Evolutionary conservation across 176 grass and related monocot genomes (phyloP).

Genomic region (Zea luxurians): DNA sequence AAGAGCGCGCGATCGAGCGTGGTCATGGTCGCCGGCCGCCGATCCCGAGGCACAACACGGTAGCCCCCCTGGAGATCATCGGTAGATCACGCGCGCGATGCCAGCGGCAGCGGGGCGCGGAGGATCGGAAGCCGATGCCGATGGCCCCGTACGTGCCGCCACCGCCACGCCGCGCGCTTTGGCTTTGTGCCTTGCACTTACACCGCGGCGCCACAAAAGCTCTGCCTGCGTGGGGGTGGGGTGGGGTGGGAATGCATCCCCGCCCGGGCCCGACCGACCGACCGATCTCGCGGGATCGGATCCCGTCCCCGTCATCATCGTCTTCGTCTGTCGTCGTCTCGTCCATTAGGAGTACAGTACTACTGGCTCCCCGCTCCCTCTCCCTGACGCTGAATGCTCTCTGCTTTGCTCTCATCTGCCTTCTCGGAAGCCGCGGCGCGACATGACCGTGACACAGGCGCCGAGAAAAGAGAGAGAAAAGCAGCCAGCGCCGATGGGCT

Average conservation of each 20-base stretch:
- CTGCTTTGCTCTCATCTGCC: background rate
- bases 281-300: slow-evolving; percentile 11
- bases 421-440: slow-evolving; percentile 17
- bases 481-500: background rate
- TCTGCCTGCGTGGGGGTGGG: background rate
- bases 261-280: background rate
- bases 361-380: too few species aligned
- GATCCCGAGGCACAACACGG: background rate
- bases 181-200: background rate
- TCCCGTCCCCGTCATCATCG: background rate
- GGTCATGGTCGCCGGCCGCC: background rate
- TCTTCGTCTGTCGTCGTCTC: background rate
- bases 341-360: too few species aligned
- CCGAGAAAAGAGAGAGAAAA: background rate
- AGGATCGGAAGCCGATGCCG: background rate
- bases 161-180: background rate
- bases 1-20: background rate
- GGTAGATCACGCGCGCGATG: background rate
- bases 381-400: too few species aligned
- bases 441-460: slow-evolving; percentile 1
- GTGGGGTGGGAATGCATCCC: too few species aligned
- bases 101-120: background rate
- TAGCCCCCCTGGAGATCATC: background rate
- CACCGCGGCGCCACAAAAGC: background rate
- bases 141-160: too few species aligned